These are phyloP conservation scores for Hevea brasiliensis DNA, from an alignment of 345 rosid species.

Conservation along the genomic window DNA sequence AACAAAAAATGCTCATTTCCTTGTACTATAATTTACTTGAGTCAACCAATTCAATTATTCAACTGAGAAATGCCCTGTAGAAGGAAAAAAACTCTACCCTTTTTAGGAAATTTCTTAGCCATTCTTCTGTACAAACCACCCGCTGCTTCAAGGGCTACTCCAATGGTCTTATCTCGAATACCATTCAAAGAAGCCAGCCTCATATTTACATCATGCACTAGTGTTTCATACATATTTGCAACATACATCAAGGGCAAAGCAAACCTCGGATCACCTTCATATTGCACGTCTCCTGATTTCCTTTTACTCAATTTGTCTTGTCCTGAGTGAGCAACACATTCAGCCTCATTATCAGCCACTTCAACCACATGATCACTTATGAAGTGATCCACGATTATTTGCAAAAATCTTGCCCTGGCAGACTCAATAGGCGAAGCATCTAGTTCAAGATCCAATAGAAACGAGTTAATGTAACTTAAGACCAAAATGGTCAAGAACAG, in stretches of 20 bases:
- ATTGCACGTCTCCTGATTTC: slow-evolving; percentile 66
- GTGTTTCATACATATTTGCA: slow-evolving; percentile 82
- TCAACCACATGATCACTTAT: slow-evolving; percentile 62
- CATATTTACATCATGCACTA: slow-evolving; percentile 70
- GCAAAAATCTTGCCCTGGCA: slow-evolving; percentile 76
- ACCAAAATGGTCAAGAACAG: not conserved
- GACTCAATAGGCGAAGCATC: slow-evolving; percentile 87
- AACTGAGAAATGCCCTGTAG: not conserved
- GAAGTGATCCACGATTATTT: slow-evolving; percentile 72
- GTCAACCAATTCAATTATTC: not conserved
- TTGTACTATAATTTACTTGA: not conserved
- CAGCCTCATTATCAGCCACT: slow-evolving; percentile 50
- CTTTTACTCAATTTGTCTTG: slow-evolving; percentile 62
- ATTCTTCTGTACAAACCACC: slow-evolving; percentile 88
- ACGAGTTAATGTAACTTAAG: slow-evolving; percentile 5
- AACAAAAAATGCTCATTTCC: not conserved
- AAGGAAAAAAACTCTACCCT: slow-evolving; percentile 44
- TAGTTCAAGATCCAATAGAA: slow-evolving; percentile 30
- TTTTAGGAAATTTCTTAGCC: slow-evolving; percentile 87
- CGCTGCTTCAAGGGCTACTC: slow-evolving; percentile 92
- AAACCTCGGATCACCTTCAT: slow-evolving; percentile 71
- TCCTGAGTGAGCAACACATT: slow-evolving; percentile 45
- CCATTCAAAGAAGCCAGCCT: slow-evolving; percentile 76
- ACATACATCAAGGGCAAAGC: slow-evolving; percentile 92
- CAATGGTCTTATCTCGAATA: slow-evolving; percentile 75